A percentile compares a stretch with the other conserved stretches of the same genome.
phyloP scores from a whole-genome alignment of 2,329 filamentous ascomycete species.

The Fusarium sororula region DNA sequence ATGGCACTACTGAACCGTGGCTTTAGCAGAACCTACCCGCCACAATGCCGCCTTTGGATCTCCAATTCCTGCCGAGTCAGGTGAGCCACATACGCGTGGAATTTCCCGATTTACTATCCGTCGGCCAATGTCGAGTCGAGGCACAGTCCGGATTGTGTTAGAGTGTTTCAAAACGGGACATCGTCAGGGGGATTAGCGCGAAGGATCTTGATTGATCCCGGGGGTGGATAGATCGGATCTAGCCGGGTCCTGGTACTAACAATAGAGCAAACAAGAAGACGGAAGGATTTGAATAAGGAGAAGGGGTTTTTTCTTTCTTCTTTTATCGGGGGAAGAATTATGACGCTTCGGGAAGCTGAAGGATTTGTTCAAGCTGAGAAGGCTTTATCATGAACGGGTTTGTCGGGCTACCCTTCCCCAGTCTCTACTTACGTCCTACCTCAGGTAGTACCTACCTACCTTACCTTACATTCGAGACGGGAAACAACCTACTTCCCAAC shows the following conservation, averaged over 20 bases:
- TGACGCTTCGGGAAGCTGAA: not conserved
- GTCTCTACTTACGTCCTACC: not conserved
- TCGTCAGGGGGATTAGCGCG: not conserved
- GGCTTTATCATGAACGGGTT: not conserved
- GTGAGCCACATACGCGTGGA: not conserved
- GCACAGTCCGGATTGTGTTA: not conserved
- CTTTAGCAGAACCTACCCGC: not conserved
- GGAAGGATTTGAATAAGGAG: not conserved
- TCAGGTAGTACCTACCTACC: too few species aligned
- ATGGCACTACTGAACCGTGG: not conserved
- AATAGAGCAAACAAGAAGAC: not conserved
- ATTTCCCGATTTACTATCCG: not conserved
- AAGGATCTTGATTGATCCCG: constrained; percentile 5
- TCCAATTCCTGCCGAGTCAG: not conserved
- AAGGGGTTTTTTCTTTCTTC: not conserved
- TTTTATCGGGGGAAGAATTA: not conserved
- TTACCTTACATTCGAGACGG: not conserved
- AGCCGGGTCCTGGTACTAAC: not conserved
- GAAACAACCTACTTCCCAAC: not conserved
- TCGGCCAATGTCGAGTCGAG: not conserved
- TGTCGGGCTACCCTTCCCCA: not conserved
- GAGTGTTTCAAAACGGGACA: not conserved
- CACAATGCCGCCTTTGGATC: not conserved
- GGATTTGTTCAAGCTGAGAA: not conserved
- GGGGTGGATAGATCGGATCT: not conserved